Conservation (phyloP, 805 yeast genomes). For the Candida argentea region DNA sequence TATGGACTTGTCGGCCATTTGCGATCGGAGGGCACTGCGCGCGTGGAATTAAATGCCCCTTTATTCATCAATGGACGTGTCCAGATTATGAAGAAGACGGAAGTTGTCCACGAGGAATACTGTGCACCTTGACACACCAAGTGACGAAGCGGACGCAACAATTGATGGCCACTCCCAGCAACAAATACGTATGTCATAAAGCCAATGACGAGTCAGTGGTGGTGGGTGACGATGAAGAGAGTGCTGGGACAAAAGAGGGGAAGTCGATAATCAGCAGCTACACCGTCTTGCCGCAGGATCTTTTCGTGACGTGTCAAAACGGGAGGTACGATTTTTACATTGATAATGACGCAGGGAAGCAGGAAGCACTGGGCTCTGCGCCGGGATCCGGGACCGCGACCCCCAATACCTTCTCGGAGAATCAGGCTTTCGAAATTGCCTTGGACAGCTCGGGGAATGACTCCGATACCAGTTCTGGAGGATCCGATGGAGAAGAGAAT, state of each 20-base stretch:
- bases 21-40: constrained; percentile 62
- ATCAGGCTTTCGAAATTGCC: constrained; percentile 10
- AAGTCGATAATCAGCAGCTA: constrained; percentile 18
- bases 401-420: constrained; percentile 4
- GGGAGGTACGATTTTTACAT: constrained; percentile 17
- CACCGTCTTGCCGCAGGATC: constrained; percentile 20
- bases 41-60: constrained; percentile 47
- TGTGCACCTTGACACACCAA: constrained; percentile 46
- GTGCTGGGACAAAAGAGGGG: constrained; percentile 1
- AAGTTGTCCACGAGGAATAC: constrained; percentile 40
- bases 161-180: constrained; percentile 11
- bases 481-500: constrained; percentile 5
- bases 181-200: constrained; percentile 7
- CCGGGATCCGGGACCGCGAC: background rate
- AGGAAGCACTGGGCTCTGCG: background rate
- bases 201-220: constrained; percentile 11
- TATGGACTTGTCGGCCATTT: constrained; percentile 55
- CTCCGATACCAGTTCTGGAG: constrained; percentile 4
- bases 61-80: constrained; percentile 51
- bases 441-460: constrained; percentile 1
- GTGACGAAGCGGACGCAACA: constrained; percentile 17
- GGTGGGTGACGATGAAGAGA: constrained; percentile 9
- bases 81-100: constrained; percentile 64
- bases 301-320: constrained; percentile 9
- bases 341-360: constrained; percentile 7